These are phyloP conservation scores for Blastobotrys ciferrii DNA, from an alignment of 1,139 yeast species.

Conservation along the genomic window DNA sequence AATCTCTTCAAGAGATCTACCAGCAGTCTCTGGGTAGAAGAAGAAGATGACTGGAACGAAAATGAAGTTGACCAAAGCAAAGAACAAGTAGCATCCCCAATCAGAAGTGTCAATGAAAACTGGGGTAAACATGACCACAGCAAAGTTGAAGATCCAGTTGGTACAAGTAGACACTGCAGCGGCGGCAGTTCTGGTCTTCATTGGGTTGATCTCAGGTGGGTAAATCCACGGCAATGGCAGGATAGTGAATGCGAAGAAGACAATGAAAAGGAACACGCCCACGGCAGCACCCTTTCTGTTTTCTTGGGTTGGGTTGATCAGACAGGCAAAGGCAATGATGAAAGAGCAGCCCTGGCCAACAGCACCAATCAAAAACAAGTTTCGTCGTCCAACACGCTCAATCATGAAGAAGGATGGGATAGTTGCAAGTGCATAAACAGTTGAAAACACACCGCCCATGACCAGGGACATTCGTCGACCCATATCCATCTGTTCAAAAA, in stretches of 20 bases:
- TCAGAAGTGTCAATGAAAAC: conserved; percentile 45
- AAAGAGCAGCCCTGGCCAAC: conserved; percentile 56
- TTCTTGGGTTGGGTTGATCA: conserved; percentile 45
- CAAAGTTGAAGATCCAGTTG: conserved; percentile 50
- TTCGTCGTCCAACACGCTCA: conserved; percentile 68
- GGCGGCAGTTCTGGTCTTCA: conserved; percentile 54
- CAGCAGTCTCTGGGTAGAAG: conserved; percentile 67
- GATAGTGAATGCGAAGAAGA: conserved; percentile 55
- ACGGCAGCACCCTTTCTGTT: conserved; percentile 44
- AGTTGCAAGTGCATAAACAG: conserved; percentile 51
- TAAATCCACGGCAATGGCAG: conserved; percentile 47
- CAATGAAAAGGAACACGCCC: conserved; percentile 54
- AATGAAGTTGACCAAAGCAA: conserved; percentile 51
- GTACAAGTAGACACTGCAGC: conserved; percentile 55
- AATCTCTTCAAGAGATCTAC: conserved; percentile 60
- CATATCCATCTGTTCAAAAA: conserved; percentile 49
- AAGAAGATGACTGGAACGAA: conserved; percentile 64
- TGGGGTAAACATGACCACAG: conserved; percentile 56
- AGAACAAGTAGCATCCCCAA: conserved; percentile 48
- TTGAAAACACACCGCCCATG: conserved; percentile 60
- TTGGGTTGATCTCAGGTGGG: conserved; percentile 47
- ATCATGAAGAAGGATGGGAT: conserved; percentile 47
- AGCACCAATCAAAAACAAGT: conserved; percentile 46
- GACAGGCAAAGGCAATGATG: conserved; percentile 65
- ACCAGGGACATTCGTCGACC: conserved; percentile 50